Base-by-base conservation (phyloP, 306 rosid genomes). In the Castanea crenata region DNA sequence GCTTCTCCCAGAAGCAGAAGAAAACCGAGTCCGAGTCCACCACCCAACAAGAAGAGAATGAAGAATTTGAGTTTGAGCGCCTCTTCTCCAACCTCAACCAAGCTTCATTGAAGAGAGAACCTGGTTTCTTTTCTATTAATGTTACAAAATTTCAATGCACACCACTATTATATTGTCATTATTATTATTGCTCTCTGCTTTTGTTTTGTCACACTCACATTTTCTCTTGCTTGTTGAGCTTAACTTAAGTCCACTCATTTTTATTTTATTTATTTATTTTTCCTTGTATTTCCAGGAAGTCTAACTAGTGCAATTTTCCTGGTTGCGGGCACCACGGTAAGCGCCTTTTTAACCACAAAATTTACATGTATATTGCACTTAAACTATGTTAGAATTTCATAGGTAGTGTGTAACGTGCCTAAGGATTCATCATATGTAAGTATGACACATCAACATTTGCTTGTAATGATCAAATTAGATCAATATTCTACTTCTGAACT, bases 261-360 rank as follows among this genome's bases (percentile, higher is more conserved):
- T 78, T 25, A 13, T 68, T 21, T 19, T 70, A 13, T 44, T 46
- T 71, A 34, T 23, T 6, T 72, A 41, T 31, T 64, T 64, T 14
- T n/a, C 54, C 41, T 71, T 69, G 52, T 44, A 63, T 80, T 75
- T 2, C 46, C 86, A 90, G 93, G 94, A 80, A 93, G 94, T 73
- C 88, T 93, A 74, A 69, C 89, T 31, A 91, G 94, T 83, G 88
- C 91, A 41, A 79, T 91, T 78, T 80, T 88, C 15, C 87, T 93
- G 20, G 97, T 93, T 27, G 90, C 90, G 16, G 94, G 97, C 68
- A 91, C 94, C 44, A 93, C 92, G 55, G 96, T 93, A 75, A 3
- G 88, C 71, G 11, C 27, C 2, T 74, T 68, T 61, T n/a, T 70
- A 19, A 44, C 46, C 46, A 41, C 46, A 41, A 38, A 38, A 38